Evolutionary conservation across 495 filamentous ascomycete genomes (phyloP).

Genomic region (Aspergillus hancockii): DNA sequence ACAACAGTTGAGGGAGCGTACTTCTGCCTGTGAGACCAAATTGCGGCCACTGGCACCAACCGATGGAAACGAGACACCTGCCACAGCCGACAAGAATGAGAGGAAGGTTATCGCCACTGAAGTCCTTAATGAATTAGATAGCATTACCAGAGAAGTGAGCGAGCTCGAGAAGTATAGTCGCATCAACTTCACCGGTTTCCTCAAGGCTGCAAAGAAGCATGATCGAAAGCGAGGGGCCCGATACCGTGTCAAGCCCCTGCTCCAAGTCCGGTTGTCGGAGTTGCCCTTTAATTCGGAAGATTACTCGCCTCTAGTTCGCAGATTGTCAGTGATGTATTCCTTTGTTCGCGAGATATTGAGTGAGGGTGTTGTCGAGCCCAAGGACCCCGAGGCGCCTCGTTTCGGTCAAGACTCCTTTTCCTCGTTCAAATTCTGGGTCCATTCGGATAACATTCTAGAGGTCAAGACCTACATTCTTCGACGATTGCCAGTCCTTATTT

Average conservation of each 20-base stretch:
- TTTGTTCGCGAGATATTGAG: conserved; percentile 80
- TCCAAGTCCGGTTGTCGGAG: conserved; percentile 83
- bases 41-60: conserved; percentile 47
- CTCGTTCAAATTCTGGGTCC: conserved; percentile 98
- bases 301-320: conserved; percentile 84
- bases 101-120: conserved; percentile 60
- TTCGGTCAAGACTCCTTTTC: conserved; percentile 68
- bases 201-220: conserved; percentile 98
- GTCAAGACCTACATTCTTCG: conserved; percentile 93
- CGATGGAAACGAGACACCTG: conserved; percentile 29
- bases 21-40: conserved; percentile 54
- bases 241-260: conserved; percentile 85
- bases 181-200: conserved; percentile 95
- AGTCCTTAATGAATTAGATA: conserved; percentile 76
- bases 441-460: conserved; percentile 90
- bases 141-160: conserved; percentile 85
- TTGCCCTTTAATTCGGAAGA: conserved; percentile 94
- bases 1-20: conserved; percentile 68
- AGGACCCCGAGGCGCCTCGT: conserved; percentile 39
- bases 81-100: conserved; percentile 38
- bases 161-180: conserved; percentile 93
- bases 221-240: conserved; percentile 80
- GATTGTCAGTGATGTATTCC: conserved; percentile 90
- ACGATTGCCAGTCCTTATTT: conserved; percentile 85
- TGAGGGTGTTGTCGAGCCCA: conserved; percentile 51